A percentile compares a stretch with the other conserved stretches of the same genome.
These are phyloP conservation scores for Phytopythium cucurbitacearum DNA, from an alignment of 352 stramenopile genomes.

Conservation along the genomic window DNA sequence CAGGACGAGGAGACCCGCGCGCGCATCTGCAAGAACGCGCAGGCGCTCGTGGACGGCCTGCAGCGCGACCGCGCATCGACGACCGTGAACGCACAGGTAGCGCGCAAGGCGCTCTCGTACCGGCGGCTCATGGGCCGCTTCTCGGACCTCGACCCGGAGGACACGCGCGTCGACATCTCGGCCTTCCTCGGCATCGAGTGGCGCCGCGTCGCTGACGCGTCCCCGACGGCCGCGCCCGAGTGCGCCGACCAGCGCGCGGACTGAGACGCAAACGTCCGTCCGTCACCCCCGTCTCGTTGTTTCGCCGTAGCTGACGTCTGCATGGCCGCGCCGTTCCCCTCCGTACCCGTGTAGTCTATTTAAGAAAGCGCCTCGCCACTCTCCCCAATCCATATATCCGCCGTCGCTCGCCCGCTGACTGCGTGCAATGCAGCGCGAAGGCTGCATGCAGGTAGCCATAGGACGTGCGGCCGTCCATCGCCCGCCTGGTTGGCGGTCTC, in stretches of 20 bases:
- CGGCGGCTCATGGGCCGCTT: slow-evolving; percentile 26
- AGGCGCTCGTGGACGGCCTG: slow-evolving; percentile 27
- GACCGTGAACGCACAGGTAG: slow-evolving; percentile 26
- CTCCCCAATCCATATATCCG: neutral
- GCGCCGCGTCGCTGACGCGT: slow-evolving; percentile 9
- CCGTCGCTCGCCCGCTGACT: no score
- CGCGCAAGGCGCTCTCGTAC: slow-evolving; percentile 35
- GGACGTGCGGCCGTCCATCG: no score
- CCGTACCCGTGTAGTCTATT: neutral
- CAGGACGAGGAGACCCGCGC: slow-evolving; percentile 30
- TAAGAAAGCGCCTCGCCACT: neutral
- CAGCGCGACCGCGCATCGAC: slow-evolving; percentile 21
- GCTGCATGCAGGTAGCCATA: no score
- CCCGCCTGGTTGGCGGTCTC: neutral
- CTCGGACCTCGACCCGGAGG: slow-evolving; percentile 26
- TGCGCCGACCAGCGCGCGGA: no score
- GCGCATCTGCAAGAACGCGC: slow-evolving; percentile 29
- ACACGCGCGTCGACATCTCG: slow-evolving; percentile 29
- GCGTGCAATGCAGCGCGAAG: no score
- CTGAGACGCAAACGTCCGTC: no score
- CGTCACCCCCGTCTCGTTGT: no score
- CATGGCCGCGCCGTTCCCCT: no score
- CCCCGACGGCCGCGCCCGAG: neutral
- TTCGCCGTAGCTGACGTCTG: no score
- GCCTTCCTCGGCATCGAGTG: slow-evolving; percentile 42